Base-by-base conservation (phyloP, 163 green algal species). In the Scenedesmus sp. region DNA sequence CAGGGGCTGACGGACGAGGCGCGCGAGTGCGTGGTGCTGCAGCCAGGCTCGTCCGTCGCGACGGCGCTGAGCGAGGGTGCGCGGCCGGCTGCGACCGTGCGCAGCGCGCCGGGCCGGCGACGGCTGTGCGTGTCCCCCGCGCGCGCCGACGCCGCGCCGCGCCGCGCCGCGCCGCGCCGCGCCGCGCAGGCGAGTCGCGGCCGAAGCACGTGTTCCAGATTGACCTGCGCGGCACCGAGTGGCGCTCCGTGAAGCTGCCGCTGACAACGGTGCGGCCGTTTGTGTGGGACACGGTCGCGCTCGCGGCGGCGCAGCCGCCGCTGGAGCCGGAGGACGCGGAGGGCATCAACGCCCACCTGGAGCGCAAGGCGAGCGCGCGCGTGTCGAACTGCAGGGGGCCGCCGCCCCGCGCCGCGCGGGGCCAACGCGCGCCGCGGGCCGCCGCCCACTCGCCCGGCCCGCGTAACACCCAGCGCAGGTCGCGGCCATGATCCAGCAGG, bases 151-250 rank as follows among this genome's bases (percentile, higher is more conserved):
- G n/a, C n/a, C n/a, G n/a, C n/a, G n/a, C n/a, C n/a, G n/a, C n/a
- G 1, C 36, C 18, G 17, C 24, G 22, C 31, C 53, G 29, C 58
- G 18, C 39, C 56, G 15, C 10, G 1, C 58, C 10, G 39, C 10
- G 39, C 10, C 39, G 39, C 14, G 39, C 81, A 90, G 95, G 93
- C 4, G 96, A 99, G 88, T 84, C 94, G 14, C 89, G 88, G 71
- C 74, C 73, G 39, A 99, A 99, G 91, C 93, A 98, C 80, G 86
- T 90, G 9, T 75, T 98, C 22, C 31, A 98, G 56, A 78, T 99
- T n/a, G 93, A 98, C 82, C 63, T 99, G 18, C 53, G 72, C 31
- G 75, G 83, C 0, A 51, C 91, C 20, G 31, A 93, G 47, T 98
- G 84, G 75, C 84, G 93, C 22, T 84, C 85, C 18, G 84, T 90